Base-by-base conservation (phyloP, 805 yeast genomes). In the Cyberlindnera galapagoensis region DNA sequence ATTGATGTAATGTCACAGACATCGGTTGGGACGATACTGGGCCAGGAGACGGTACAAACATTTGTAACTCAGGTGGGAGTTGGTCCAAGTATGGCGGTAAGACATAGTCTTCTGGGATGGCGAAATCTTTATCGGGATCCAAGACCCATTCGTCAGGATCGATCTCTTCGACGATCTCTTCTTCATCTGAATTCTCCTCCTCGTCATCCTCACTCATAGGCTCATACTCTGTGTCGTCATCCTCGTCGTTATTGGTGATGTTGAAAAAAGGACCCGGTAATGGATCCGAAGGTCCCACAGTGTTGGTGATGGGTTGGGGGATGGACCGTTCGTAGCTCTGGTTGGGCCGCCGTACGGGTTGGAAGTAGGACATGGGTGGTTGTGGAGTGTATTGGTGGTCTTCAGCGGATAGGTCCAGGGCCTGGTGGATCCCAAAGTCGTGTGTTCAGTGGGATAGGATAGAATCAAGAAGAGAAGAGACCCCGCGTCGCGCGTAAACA, bases 151-250 rank as follows among this genome's bases (percentile, higher is more conserved):
- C 32, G 18, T 30, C 26, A 11, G 32, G 32, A 26, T 25, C 34
- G n/a, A 21, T 18, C 15, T 31, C 34, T 10, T 20, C 30, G 8
- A 25, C 34, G 8, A 23, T 30, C n/a, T 31, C 39, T 8, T 28
- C 41, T 7, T 28, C 33, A 5, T n/a, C 28, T 13, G 28, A 35
- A n/a, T 35, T 33, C 7, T 28, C 29, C 8, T 22, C 21, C 11
- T 30, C 34, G 7, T 20, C 34, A 2, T 22, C 34, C 6, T 24
- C 39, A 9, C 26, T 36, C 12, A 25, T 35, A 9, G 37, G 38
- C 8, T 40, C 40, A 18, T 37, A 34, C 20, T 40, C 44, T 5
- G 39, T 35, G 19, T 38, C 42, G 12, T 33, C 41, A 17, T 34
- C 38, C 15, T 34, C 40, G 6, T 32, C 40, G 13, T n/a, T 26